These are phyloP conservation scores for Globisporangium rhizosaccharum DNA, from an alignment of 352 stramenopile genomes.

Conservation along the genomic window DNA sequence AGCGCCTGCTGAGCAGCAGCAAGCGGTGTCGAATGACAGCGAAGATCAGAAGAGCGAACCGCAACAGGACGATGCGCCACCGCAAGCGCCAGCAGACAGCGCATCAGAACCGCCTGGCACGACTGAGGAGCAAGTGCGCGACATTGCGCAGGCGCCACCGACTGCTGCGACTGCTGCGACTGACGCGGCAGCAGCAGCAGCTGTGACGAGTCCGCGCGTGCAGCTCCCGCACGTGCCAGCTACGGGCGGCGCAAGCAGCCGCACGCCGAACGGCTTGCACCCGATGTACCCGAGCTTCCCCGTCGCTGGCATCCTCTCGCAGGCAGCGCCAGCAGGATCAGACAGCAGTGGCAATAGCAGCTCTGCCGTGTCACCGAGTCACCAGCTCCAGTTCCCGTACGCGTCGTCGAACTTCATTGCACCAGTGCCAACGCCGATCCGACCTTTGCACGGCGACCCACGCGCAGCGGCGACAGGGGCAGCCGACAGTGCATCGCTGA, in stretches of 20 bases:
- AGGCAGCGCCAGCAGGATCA: not conserved
- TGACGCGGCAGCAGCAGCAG: not conserved
- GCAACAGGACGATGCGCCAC: too few relatives aligned
- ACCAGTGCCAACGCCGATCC: constrained; percentile 67
- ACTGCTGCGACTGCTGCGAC: too few relatives aligned
- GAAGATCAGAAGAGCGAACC: too few relatives aligned
- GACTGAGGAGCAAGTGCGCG: too few relatives aligned
- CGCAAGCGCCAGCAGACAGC: too few relatives aligned
- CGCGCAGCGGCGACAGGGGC: constrained; percentile 15
- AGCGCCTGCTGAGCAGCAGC: too few relatives aligned
- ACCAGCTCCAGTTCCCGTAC: constrained; percentile 48
- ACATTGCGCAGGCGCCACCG: too few relatives aligned
- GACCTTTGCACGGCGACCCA: constrained; percentile 60
- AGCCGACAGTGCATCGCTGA: not conserved
- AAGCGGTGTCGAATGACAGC: too few relatives aligned
- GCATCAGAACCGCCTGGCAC: too few relatives aligned
- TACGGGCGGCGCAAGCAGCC: not conserved
- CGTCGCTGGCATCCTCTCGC: not conserved
- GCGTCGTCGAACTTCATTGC: constrained; percentile 59
- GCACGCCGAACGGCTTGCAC: constrained; percentile 6
- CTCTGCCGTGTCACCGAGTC: constrained; percentile 5
- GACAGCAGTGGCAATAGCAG: not conserved
- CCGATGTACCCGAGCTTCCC: constrained; percentile 17
- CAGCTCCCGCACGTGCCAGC: not conserved
- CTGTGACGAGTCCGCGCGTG: not conserved